Evolutionary conservation across 2,329 filamentous ascomycete genomes (phyloP), one percentile per base, ranked within the genome.

Genomic region (Tolypocladium pustulatum): DNA sequence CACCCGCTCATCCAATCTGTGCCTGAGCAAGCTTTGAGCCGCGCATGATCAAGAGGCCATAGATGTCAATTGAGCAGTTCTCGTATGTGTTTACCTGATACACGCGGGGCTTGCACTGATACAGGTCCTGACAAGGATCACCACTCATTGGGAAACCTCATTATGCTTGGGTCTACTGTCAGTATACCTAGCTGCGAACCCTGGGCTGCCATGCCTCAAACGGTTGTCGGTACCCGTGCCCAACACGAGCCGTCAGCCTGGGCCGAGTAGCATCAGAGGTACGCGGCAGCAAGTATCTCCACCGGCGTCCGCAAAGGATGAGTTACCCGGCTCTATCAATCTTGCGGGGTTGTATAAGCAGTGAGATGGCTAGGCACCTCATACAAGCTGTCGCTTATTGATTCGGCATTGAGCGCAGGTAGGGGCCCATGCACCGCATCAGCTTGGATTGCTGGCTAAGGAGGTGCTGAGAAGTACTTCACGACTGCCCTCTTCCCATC

Each of bases 201-300:
- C 27, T 38, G 38, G 49, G 41, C 54, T 37, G 46, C 36, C 54
- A 27, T 34, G 36, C 41, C 46, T 49, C 41, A 30, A 49, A 22
- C 38, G 34, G 41, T 36, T 37, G 37, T 46, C 51, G 34, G 51
- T 54, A 49, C 37, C 57, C 52, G 40, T 58, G 41, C 52, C 38
- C 52, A 55, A 27, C 57, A 58, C 41, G 52, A 54, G 53, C 57
- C 40, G 15, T 27, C 15, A 32, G 49, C n/a, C 20, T 27, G 30
- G 55, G 41, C 22, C 27, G 32, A 20, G 17, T 20, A 17, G 36
- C 36, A 41, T 20, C 17, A n/a, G 40, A 55, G 32, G 32, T 52
- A 58, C 52, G 57, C 57, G 52, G 57, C 34, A 55, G 40, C 57
- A 55, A 37, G 53, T 52, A 51, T 58, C 15, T 41, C 41, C 22